These are phyloP conservation scores for Cryptosporidium xiaoi DNA, from an alignment of 169 alveolate species.

Conservation along the genomic window DNA sequence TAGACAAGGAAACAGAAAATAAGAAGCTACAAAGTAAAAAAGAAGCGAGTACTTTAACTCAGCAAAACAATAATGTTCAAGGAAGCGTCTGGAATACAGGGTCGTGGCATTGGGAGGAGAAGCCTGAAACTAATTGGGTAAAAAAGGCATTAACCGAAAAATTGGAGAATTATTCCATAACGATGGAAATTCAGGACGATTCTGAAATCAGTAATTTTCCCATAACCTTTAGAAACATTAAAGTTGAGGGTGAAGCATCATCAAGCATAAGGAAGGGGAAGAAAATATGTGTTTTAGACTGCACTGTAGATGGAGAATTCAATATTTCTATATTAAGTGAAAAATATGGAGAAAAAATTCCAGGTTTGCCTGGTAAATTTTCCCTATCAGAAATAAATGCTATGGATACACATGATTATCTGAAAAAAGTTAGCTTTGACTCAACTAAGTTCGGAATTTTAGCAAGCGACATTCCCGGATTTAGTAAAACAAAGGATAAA, in stretches of 20 bases:
- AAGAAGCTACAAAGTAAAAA: constrained; percentile 13
- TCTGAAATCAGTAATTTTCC: constrained; percentile 15
- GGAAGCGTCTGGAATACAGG: constrained; percentile 80
- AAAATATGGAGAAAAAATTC: neutral
- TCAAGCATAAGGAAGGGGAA: constrained; percentile 79
- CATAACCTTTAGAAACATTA: constrained; percentile 65
- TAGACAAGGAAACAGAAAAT: constrained; percentile 23
- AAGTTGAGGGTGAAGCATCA: constrained; percentile 79
- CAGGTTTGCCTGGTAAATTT: constrained; percentile 18
- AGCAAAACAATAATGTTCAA: constrained; percentile 21
- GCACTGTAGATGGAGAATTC: constrained; percentile 14
- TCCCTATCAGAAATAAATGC: constrained; percentile 41
- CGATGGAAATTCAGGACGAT: neutral
- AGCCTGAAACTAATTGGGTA: constrained; percentile 79
- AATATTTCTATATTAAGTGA: constrained; percentile 6
- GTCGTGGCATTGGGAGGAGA: constrained; percentile 81
- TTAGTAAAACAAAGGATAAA: constrained; percentile 3
- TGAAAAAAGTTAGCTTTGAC: constrained; percentile 29
- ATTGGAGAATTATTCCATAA: constrained; percentile 27
- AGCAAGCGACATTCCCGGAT: constrained; percentile 5
- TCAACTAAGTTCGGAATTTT: constrained; percentile 40
- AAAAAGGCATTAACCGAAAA: constrained; percentile 73
- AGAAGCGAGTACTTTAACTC: neutral
- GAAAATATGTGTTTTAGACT: constrained; percentile 75
- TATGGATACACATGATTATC: constrained; percentile 57